A percentile compares a stretch with the other conserved stretches of the same genome.
Evolutionary conservation across 2,329 filamentous ascomycete genomes (phyloP).

Genomic region (Neurospora sp.): DNA sequence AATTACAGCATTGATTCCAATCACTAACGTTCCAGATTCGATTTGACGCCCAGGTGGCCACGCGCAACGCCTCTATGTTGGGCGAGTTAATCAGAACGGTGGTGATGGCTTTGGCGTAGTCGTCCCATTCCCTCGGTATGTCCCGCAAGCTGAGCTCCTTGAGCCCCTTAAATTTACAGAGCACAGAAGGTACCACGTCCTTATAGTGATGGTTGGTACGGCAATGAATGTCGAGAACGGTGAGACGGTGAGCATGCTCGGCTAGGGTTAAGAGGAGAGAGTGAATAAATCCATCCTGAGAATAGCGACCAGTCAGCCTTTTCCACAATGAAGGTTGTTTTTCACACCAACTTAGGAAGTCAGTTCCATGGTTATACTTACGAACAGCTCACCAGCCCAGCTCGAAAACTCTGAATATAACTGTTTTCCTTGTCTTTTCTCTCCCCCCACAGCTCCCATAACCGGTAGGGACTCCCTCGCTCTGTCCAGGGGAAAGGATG

Average conservation of each 20-base stretch:
- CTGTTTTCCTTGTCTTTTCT: not conserved
- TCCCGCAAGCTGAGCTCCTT: not conserved
- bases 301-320: not conserved
- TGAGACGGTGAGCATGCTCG: not conserved
- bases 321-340: not conserved
- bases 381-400: not conserved
- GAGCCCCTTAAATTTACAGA: not conserved
- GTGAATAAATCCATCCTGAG: not conserved
- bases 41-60: not conserved
- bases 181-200: not conserved
- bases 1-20: not conserved
- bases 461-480: too few species aligned
- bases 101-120: not conserved
- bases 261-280: not conserved
- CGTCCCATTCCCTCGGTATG: not conserved
- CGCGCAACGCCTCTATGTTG: not conserved
- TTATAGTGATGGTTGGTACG: too few species aligned
- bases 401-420: not conserved
- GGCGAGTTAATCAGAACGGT: not conserved
- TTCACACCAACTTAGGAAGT: not conserved
- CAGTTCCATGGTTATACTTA: not conserved
- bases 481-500: too few species aligned
- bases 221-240: not conserved
- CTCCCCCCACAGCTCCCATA: too few species aligned
- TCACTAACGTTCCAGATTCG: rapidly evolving